These are phyloP conservation scores for Salix viminalis DNA, from an alignment of 345 rosid species.

Conservation along the genomic window DNA sequence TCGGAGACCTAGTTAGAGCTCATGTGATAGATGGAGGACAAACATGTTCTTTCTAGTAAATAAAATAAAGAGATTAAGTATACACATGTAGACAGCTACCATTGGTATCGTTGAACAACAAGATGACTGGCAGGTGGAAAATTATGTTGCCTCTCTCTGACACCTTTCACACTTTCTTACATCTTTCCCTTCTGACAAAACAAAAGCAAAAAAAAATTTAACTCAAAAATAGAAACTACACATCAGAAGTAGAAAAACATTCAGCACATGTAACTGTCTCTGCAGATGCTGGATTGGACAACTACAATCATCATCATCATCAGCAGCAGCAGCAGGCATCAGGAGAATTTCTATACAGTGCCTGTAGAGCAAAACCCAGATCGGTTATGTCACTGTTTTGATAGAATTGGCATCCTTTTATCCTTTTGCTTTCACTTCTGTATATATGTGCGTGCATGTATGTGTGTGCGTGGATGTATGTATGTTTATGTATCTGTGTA, in stretches of 20 bases:
- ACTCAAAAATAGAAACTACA: not conserved
- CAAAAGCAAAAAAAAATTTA: not conserved
- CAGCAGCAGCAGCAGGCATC: not conserved
- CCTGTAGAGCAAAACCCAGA: not conserved
- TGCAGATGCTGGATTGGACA: not conserved
- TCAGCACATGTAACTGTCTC: not conserved
- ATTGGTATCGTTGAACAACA: not conserved
- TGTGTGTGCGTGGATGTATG: not conserved
- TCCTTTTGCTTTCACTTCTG: not conserved
- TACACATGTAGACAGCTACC: not conserved
- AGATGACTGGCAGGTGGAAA: conserved; percentile 21
- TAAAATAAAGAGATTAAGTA: not conserved
- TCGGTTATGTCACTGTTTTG: not conserved
- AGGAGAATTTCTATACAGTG: not conserved
- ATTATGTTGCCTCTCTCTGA: not conserved
- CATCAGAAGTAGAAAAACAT: not conserved
- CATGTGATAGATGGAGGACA: not conserved
- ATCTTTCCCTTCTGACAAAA: not conserved
- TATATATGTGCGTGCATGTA: not conserved
- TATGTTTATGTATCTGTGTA: conserved; percentile 12
- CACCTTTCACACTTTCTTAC: not conserved
- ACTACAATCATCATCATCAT: not conserved
- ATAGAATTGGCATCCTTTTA: not conserved
- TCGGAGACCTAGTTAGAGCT: not conserved
- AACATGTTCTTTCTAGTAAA: not conserved